These are phyloP conservation scores for Serendipita sp. DNA, from an alignment of 768 basidiomycete genomes.

Conservation along the genomic window DNA sequence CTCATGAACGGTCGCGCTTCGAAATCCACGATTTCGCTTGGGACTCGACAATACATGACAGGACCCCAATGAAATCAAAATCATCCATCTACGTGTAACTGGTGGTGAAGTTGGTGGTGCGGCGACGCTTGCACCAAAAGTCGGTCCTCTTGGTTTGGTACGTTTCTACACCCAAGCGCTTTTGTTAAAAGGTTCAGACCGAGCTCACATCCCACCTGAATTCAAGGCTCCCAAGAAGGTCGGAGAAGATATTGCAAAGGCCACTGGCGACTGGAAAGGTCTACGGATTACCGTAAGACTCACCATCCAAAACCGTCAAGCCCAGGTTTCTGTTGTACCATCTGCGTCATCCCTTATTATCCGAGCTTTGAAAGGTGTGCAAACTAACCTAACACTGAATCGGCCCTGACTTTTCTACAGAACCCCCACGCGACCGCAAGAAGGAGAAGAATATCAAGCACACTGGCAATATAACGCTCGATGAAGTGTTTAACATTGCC, in stretches of 20 bases:
- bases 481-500: slow-evolving; percentile 89
- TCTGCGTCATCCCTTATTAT: slow-evolving; percentile 96
- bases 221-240: slow-evolving; percentile 96
- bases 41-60: slow-evolving; percentile 14
- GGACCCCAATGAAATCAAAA: slow-evolving; percentile 97
- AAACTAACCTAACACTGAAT: neutral
- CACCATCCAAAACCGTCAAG: slow-evolving; percentile 99
- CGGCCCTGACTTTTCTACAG: slow-evolving; percentile 24
- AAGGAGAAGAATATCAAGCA: slow-evolving; percentile 99
- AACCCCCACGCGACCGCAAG: slow-evolving; percentile 97
- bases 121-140: slow-evolving; percentile 96
- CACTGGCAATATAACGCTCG: slow-evolving; percentile 79
- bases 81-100: slow-evolving; percentile 95
- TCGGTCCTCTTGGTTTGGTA: slow-evolving; percentile 98
- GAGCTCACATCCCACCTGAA: slow-evolving; percentile 2
- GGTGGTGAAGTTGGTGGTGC: slow-evolving; percentile 99
- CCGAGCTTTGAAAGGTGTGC: slow-evolving; percentile 86
- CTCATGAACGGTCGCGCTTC: no score
- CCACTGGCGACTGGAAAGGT: slow-evolving; percentile 96
- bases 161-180: slow-evolving; percentile 18
- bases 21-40: no score
- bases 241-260: slow-evolving; percentile 99
- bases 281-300: slow-evolving; percentile 97
- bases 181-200: neutral
- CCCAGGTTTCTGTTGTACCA: slow-evolving; percentile 87